Evolutionary conservation across 2,329 filamentous ascomycete genomes (phyloP), one percentile per base, ranked within the genome.

Genomic region (Alternaria gansuensis): DNA sequence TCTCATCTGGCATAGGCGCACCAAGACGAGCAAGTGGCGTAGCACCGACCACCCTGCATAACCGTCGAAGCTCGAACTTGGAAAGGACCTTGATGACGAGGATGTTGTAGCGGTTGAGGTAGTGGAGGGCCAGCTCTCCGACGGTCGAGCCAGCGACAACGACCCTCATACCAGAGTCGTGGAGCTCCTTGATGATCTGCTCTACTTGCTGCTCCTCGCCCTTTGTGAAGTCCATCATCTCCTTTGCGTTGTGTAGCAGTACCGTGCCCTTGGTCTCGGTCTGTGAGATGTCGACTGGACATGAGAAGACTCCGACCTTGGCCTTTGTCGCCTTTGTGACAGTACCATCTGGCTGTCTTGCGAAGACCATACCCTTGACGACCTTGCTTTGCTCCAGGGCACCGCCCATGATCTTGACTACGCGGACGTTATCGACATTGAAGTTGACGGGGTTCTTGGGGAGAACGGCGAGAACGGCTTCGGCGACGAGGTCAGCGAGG

Each of bases 321-420:
- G 95, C 94, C 81, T 92, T 95, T 70, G 81, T 84, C 31, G 90
- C 93, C 83, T 96, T 96, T 85, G 97, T 98, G 77, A 97, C 83
- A 14, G 66, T 81, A 48, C 94, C 93, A 75, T 97, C 90, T n/a
- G 95, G 95, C 80, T 97, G 91, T 76, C 96, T 90, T 72, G 92
- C 90, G 77, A 99, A 98, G 51, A 99, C 96, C 95, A 99, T 99
- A 67, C 95, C 95, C 84, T 91, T 96, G 60, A 99, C 90, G 13
- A 99, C 94, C 67, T 88, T 89, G 78, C 93, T 97, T 82, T 99
- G 93, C 74, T 96, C 92, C 75, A 99, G 83, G 77, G 90, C 93
- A 66, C 95, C 94, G 71, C 95, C 95, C 94, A 99, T 98, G 74
- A 99, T 99, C 86, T 99, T 99, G 72, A 99, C 96, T 58, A 99